Conservation (phyloP, 179 eudicot genomes). For the Heliamphora ciliata region DNA sequence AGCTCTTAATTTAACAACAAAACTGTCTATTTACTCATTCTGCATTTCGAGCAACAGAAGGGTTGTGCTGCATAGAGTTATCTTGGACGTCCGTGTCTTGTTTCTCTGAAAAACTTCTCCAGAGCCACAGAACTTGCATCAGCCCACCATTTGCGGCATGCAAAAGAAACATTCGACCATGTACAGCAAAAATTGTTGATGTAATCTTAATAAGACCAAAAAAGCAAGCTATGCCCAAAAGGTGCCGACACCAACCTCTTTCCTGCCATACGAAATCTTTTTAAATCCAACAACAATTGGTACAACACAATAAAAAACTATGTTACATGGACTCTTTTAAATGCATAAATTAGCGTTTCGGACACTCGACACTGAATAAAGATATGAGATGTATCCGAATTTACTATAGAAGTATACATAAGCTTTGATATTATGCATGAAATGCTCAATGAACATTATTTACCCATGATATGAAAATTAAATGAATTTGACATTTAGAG, state of each 20-base stretch:
- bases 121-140: slow-evolving; percentile 49
- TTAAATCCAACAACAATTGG: not conserved
- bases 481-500: no score
- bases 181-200: slow-evolving; percentile 17
- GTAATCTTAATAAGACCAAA: slow-evolving; percentile 33
- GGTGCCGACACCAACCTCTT: slow-evolving; percentile 16
- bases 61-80: not conserved
- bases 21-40: not conserved
- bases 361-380: no score
- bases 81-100: not conserved
- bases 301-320: no score
- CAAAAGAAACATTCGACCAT: slow-evolving; percentile 24
- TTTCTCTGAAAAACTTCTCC: slow-evolving; percentile 21
- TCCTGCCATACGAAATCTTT: slow-evolving; percentile 27
- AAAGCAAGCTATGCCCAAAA: slow-evolving; percentile 31
- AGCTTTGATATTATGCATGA: no score
- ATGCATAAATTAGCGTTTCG: no score
- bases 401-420: no score
- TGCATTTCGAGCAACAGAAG: not conserved
- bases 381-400: no score
- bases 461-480: no score
- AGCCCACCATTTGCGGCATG: slow-evolving; percentile 50
- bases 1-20: no score
- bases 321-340: no score
- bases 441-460: no score